Evolutionary conservation across 169 alveolate species (phyloP), one percentile per base, ranked within the genome.

Genomic region (Babesia divergens): DNA sequence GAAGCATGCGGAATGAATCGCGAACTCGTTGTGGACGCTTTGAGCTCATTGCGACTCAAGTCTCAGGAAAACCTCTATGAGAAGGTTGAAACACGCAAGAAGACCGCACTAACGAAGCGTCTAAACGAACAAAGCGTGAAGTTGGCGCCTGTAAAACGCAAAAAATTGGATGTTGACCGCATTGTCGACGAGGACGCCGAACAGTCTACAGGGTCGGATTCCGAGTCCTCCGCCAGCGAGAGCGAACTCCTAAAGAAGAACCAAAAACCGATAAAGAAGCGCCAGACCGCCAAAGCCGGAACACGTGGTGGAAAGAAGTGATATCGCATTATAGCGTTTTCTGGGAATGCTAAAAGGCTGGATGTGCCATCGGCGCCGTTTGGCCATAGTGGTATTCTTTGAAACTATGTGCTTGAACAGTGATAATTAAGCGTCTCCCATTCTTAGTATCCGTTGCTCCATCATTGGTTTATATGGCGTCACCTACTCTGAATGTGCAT

Each of bases 11-110:
- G 88, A 31, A 49, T 88, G 29, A 88, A 85, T 29, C 54, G 79
- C 24, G 93, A 88, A 29, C 58, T 83, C 65, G 60, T 84, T 16
- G 90, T 79, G 29, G 93, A 88, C 22, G 77, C 76, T 29, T 47
- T 83, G 28, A 52, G 83, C 3, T 76, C 74, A 16, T 65, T 88
- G 50, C 51, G 91, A 44, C 64, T 88, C 50, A 84, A 86, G 43
- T 65, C 75, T 11, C 90, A 83, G 76, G 93, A 81, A 35, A 84
- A 88, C 50, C 34, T 88, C 44, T 88, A 88, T 60, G 90, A 68
- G 13, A 88, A 80, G 74, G 49, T 88, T 6, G 87, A 70, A 18
- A 71, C 91, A 14, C 59, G 69, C 52, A 42, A 46, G 20, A 88
- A 88, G 69, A 66, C 91, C 0, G 65, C 89, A 26, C 65, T 88